Conservation (phyloP, 345 rosid genomes). For the Rhizophora apiculata region DNA sequence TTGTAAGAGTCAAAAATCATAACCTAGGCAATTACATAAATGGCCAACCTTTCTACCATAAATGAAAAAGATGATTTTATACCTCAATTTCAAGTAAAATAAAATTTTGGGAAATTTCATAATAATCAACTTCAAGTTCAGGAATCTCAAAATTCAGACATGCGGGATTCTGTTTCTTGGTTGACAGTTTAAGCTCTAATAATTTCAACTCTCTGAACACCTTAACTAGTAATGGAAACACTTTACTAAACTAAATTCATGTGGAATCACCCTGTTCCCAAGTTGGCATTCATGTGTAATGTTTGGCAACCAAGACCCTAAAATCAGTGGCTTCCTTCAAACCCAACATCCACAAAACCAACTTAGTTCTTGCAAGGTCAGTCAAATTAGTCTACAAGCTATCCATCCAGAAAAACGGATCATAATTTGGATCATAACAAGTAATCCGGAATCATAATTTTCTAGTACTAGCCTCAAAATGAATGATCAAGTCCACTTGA, state of each 20-base stretch:
- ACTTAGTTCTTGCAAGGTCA: neutral
- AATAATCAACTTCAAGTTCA: neutral
- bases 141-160: too few species aligned
- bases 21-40: neutral
- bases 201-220: too few species aligned
- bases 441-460: too few species aligned
- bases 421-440: neutral
- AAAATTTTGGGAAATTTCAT: too few species aligned
- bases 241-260: conserved; percentile 3
- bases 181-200: too few species aligned
- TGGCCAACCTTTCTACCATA: too few species aligned
- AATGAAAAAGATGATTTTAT: neutral
- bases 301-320: too few species aligned
- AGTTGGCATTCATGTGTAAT: neutral
- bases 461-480: neutral
- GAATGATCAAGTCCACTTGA: neutral
- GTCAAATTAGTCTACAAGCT: neutral
- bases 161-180: too few species aligned
- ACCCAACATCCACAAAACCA: neutral
- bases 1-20: conserved; percentile 17
- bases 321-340: neutral
- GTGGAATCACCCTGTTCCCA: neutral
- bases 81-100: neutral
- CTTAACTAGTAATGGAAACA: too few species aligned
- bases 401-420: neutral